A percentile compares a stretch with the other conserved stretches of the same genome.
Evolutionary conservation across 2,329 filamentous ascomycete species (phyloP).

Genomic region (Neonectria sp.): DNA sequence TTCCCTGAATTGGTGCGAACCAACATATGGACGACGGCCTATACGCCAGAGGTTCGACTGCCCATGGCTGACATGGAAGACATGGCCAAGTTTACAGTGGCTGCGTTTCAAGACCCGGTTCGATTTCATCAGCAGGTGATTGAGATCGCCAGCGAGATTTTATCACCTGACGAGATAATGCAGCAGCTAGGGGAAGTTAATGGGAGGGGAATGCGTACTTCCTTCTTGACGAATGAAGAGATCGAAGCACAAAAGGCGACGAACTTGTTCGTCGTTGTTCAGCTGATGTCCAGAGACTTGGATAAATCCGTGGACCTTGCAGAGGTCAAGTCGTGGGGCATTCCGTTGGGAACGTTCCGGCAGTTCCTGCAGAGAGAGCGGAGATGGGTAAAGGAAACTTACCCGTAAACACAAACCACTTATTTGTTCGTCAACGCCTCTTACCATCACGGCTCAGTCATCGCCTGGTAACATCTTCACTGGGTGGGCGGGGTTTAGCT

Average conservation of each 20-base stretch:
- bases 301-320: slow-evolving; percentile 4
- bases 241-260: background rate
- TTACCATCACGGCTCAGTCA: no score
- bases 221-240: slow-evolving; percentile 3
- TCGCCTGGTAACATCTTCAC: background rate
- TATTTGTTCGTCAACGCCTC: no score
- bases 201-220: background rate
- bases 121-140: slow-evolving; percentile 8
- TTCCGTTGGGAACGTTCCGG: slow-evolving; percentile 5
- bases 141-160: slow-evolving; percentile 2
- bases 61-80: slow-evolving; percentile 10
- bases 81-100: slow-evolving; percentile 5
- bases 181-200: background rate
- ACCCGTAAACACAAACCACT: background rate
- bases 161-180: background rate
- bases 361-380: background rate
- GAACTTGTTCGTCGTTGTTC: background rate
- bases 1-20: background rate
- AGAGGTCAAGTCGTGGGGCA: slow-evolving; percentile 6
- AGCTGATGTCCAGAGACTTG: slow-evolving; percentile 1
- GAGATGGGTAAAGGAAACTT: background rate
- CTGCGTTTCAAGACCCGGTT: slow-evolving; percentile 1
- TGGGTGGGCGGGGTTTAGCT: no score
- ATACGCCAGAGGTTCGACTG: background rate
- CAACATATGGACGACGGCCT: slow-evolving; percentile 2